Percentiles rank a stretch among this genome's conserved stretches.
Evolutionary conservation across 2,329 filamentous ascomycete genomes (phyloP).

Genomic region (Penicillium sclerotiorum): DNA sequence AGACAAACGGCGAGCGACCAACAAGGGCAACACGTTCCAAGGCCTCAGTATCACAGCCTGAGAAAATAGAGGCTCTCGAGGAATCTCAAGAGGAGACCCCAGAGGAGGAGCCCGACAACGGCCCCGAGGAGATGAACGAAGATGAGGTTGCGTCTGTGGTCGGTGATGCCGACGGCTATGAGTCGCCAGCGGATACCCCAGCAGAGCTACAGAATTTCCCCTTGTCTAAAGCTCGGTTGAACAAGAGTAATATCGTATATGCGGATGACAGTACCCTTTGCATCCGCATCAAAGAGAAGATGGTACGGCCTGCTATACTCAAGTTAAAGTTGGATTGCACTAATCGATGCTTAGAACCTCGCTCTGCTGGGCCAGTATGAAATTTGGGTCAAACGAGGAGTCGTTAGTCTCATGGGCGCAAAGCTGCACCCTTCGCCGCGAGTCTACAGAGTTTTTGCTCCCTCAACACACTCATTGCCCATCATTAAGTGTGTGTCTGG

Average conservation of each 20-base stretch:
- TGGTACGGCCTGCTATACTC: slow-evolving; percentile 28
- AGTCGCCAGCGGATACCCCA: slow-evolving; percentile 34
- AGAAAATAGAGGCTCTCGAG: slow-evolving; percentile 6
- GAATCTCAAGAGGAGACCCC: slow-evolving; percentile 21
- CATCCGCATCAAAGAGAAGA: slow-evolving; percentile 43
- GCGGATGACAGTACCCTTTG: slow-evolving; percentile 41
- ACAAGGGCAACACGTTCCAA: slow-evolving; percentile 9
- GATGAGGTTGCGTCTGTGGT: slow-evolving; percentile 26
- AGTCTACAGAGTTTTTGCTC: slow-evolving; percentile 55
- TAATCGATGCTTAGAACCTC: slow-evolving; percentile 40
- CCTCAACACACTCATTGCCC: slow-evolving; percentile 60
- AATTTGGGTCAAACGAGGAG: slow-evolving; percentile 59
- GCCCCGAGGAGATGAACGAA: slow-evolving; percentile 24
- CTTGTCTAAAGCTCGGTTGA: slow-evolving; percentile 41
- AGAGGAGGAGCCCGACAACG: slow-evolving; percentile 15
- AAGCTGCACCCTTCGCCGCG: slow-evolving; percentile 52
- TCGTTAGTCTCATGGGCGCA: slow-evolving; percentile 61
- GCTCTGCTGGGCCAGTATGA: slow-evolving; percentile 57
- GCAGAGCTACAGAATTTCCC: slow-evolving; percentile 41
- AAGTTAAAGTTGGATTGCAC: slow-evolving; percentile 4
- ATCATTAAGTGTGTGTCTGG: slow-evolving; percentile 52
- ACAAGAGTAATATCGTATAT: slow-evolving; percentile 42
- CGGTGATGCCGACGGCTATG: slow-evolving; percentile 34
- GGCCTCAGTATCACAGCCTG: background rate
- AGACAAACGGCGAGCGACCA: slow-evolving; percentile 13